phyloP scores from a whole-genome alignment of 176 grass and related monocot species.

The Rhynchospora pubera region DNA sequence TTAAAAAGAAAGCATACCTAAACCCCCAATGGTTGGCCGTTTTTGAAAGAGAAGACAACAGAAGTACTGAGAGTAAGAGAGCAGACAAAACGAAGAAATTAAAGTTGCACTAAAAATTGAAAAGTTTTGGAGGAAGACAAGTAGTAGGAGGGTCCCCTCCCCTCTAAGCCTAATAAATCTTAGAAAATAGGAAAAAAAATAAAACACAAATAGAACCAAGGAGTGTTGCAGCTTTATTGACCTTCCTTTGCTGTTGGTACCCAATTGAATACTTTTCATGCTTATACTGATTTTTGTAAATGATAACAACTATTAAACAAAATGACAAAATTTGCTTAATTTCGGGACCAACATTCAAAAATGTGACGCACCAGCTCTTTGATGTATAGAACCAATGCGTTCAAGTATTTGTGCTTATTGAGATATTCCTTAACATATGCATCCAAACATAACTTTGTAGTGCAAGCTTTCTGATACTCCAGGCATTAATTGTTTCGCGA shows the following conservation, averaged over 20 bases:
- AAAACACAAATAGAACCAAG: not conserved
- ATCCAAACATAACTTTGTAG: not conserved
- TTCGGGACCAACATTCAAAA: too few relatives aligned
- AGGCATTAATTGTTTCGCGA: not conserved
- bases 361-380: too few relatives aligned
- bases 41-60: slow-evolving; percentile 11
- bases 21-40: slow-evolving; percentile 4
- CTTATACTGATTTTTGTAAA: not conserved
- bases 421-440: too few relatives aligned
- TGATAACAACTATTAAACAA: too few relatives aligned
- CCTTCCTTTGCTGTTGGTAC: not conserved
- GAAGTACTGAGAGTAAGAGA: not conserved
- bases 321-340: too few relatives aligned
- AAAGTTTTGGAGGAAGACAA: slow-evolving; percentile 14
- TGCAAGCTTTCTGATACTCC: not conserved
- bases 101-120: slow-evolving; percentile 6
- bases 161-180: not conserved
- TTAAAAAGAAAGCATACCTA: not conserved
- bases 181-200: not conserved
- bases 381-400: not conserved
- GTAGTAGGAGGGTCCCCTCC: not conserved
- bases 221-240: not conserved
- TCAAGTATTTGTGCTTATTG: not conserved
- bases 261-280: not conserved
- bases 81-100: slow-evolving; percentile 1